A percentile compares a stretch with the other conserved stretches of the same genome.
Evolutionary conservation across 805 yeast species (phyloP).

Genomic region (Yarrowia sp.): DNA sequence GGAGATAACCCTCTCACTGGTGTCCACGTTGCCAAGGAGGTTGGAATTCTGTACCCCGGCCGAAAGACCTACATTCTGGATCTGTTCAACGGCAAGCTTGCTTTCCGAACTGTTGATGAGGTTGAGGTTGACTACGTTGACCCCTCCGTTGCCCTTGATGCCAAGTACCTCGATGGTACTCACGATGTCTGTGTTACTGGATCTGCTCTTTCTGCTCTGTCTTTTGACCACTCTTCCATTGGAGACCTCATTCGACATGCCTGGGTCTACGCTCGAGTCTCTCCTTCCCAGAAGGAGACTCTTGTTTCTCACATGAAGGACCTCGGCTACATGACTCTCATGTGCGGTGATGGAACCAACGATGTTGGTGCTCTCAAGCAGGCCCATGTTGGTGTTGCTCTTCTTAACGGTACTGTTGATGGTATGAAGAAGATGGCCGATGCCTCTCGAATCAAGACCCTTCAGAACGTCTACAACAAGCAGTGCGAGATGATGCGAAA

Average conservation of each 20-base stretch:
- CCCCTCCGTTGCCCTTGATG: conserved; percentile 54
- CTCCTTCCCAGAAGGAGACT: conserved; percentile 93
- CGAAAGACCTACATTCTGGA: conserved; percentile 84
- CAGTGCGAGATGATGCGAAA: conserved; percentile 72
- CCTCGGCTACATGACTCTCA: conserved; percentile 86
- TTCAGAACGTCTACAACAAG: conserved; percentile 70
- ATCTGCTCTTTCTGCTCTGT: conserved; percentile 63
- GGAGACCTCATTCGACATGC: conserved; percentile 75
- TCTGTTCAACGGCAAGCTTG: conserved; percentile 69
- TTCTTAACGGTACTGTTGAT: conserved; percentile 93
- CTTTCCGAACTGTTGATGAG: conserved; percentile 85
- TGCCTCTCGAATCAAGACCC: conserved; percentile 61
- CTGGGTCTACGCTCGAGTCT: conserved; percentile 97
- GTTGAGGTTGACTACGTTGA: conserved; percentile 64
- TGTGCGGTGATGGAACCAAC: conserved; percentile 99
- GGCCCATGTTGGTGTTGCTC: conserved; percentile 97
- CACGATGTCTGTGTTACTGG: conserved; percentile 93
- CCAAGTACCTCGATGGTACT: conserved; percentile 40
- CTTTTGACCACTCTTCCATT: conserved; percentile 66
- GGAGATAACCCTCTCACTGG: conserved; percentile 99
- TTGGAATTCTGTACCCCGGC: conserved; percentile 62
- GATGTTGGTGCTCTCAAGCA: conserved; percentile 99
- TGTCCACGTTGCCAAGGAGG: conserved; percentile 94
- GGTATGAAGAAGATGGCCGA: conserved; percentile 87
- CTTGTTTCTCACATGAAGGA: conserved; percentile 77